Conservation (phyloP, 345 rosid species). For the Noccaea bulbosa region DNA sequence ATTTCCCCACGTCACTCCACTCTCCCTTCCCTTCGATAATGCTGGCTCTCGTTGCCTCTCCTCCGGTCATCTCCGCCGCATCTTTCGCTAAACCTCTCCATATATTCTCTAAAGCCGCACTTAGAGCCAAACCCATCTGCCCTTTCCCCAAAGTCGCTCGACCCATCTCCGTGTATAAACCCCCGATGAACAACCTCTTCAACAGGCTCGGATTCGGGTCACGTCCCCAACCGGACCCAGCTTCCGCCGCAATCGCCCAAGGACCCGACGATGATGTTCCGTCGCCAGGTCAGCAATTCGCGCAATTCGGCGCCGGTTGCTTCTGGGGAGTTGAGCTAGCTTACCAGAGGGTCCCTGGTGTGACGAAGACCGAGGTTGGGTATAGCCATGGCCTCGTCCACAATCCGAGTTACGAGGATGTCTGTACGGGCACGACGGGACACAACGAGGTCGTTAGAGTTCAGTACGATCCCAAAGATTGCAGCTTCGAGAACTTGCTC, state of each 20-base stretch:
- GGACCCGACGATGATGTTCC: slow-evolving; percentile 69
- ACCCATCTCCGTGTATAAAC: slow-evolving; percentile 38
- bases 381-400: slow-evolving; percentile 77
- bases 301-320: slow-evolving; percentile 95
- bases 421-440: slow-evolving; percentile 70
- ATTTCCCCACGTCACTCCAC: slow-evolving; percentile 38
- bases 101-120: slow-evolving; percentile 33
- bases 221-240: slow-evolving; percentile 41
- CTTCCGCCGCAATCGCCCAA: slow-evolving; percentile 52
- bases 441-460: slow-evolving; percentile 85
- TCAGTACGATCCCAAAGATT: slow-evolving; percentile 71
- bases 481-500: slow-evolving; percentile 62
- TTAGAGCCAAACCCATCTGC: slow-evolving; percentile 25
- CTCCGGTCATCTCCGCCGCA: slow-evolving; percentile 53
- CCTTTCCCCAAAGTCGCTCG: slow-evolving; percentile 39
- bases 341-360: slow-evolving; percentile 75
- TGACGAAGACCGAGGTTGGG: slow-evolving; percentile 80
- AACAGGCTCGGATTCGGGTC: slow-evolving; percentile 44
- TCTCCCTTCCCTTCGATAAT: slow-evolving; percentile 63
- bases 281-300: slow-evolving; percentile 57
- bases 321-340: slow-evolving; percentile 90
- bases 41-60: slow-evolving; percentile 72
- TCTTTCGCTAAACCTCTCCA: slow-evolving; percentile 35
- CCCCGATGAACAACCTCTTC: slow-evolving; percentile 46
- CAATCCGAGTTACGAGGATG: slow-evolving; percentile 65